phyloP scores from a whole-genome alignment of 2,329 filamentous ascomycete species.

The Trichoderma citrinoviride region DNA sequence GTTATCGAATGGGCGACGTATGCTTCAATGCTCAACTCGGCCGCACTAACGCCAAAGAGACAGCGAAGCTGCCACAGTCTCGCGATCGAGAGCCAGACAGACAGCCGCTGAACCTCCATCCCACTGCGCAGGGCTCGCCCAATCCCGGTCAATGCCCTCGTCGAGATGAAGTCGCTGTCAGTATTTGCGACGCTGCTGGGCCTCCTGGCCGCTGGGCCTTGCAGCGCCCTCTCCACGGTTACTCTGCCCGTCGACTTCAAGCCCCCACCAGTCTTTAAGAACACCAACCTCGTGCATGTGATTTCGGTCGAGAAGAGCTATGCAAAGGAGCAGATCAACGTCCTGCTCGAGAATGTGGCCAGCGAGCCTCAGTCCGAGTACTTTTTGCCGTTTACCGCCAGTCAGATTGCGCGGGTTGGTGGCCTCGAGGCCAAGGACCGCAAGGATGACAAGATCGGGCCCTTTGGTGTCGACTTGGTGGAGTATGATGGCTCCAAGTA shows the following conservation, averaged over 20 bases:
- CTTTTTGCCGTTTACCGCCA: slow-evolving; percentile 80
- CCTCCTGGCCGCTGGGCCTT: slow-evolving; percentile 50
- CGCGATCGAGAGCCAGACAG: slow-evolving; percentile 21
- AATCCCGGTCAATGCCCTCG: slow-evolving; percentile 34
- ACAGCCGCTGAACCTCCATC: slow-evolving; percentile 21
- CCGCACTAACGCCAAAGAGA: slow-evolving; percentile 20
- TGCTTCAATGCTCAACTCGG: slow-evolving; percentile 31
- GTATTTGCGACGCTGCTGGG: slow-evolving; percentile 59
- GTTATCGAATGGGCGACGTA: slow-evolving; percentile 37
- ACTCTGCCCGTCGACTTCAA: slow-evolving; percentile 67
- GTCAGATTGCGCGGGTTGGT: slow-evolving; percentile 73
- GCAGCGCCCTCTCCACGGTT: slow-evolving; percentile 52
- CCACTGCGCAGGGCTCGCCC: slow-evolving; percentile 29
- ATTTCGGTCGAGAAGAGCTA: slow-evolving; percentile 94
- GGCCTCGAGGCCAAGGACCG: slow-evolving; percentile 90
- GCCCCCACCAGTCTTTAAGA: slow-evolving; percentile 89
- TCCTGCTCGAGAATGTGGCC: slow-evolving; percentile 87
- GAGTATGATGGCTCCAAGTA: slow-evolving; percentile 62
- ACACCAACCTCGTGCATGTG: slow-evolving; percentile 84
- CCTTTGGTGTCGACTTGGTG: slow-evolving; percentile 68
- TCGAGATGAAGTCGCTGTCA: slow-evolving; percentile 44
- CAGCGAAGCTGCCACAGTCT: slow-evolving; percentile 22
- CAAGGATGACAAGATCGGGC: slow-evolving; percentile 67
- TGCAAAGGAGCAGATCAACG: slow-evolving; percentile 84
- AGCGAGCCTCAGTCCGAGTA: slow-evolving; percentile 80